Evolutionary conservation across 768 basidiomycete genomes (phyloP).

Genomic region (Arthromyces matolae): DNA sequence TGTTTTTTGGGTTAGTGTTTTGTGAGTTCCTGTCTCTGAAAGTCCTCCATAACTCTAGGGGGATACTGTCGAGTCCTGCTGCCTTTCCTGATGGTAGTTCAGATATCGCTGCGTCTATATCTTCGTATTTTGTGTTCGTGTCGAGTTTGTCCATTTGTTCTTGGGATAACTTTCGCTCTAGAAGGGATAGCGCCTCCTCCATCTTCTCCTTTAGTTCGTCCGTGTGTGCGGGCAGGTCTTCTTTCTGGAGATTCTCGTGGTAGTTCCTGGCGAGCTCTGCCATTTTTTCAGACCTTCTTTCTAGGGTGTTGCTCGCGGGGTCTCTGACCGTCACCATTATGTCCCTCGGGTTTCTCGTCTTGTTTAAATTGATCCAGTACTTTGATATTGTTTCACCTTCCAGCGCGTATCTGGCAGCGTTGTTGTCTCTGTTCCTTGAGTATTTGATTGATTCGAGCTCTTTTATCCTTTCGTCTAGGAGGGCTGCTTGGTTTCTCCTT

Average conservation of each 20-base stretch:
- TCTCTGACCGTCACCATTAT: constrained; percentile 1
- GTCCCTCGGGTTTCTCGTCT: constrained; percentile 11
- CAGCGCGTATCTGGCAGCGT: constrained; percentile 1
- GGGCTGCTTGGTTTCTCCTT: constrained; percentile 23
- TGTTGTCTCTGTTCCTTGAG: neutral
- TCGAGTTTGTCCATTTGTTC: neutral
- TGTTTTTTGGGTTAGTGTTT: neutral
- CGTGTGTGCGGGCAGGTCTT: neutral
- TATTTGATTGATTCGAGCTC: constrained; percentile 7
- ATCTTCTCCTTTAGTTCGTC: neutral
- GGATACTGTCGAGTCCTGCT: constrained; percentile 15
- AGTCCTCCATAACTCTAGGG: constrained; percentile 23
- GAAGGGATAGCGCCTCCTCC: neutral
- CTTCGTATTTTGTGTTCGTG: neutral
- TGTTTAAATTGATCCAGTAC: constrained; percentile 11
- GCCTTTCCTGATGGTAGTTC: constrained; percentile 15
- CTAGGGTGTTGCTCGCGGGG: neutral
- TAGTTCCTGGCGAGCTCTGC: neutral
- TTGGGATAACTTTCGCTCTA: neutral
- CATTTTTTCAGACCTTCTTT: constrained; percentile 1
- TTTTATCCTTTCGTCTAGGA: constrained; percentile 15
- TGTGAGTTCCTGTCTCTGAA: constrained; percentile 3
- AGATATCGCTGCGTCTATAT: constrained; percentile 7
- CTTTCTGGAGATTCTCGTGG: constrained; percentile 2
- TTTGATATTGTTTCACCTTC: constrained; percentile 10